These are phyloP conservation scores for Saccharomycopsis babjevae DNA, from an alignment of 805 yeast species.

Conservation along the genomic window DNA sequence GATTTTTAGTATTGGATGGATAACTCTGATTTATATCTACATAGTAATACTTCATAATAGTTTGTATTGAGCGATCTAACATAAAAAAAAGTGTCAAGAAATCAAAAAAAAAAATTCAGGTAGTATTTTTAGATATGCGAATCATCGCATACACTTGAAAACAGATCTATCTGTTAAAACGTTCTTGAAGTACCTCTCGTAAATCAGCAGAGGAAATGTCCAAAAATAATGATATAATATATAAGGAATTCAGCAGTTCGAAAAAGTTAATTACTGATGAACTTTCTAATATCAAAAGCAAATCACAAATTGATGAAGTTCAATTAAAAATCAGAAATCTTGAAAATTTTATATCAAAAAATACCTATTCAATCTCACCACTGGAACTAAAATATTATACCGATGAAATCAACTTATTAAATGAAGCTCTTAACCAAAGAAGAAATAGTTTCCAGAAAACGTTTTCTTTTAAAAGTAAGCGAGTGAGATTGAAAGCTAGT, in stretches of 20 bases:
- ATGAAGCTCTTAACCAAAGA: not conserved
- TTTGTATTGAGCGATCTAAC: too few relatives aligned
- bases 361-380: not conserved
- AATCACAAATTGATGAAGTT: conserved; percentile 41
- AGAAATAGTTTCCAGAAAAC: not conserved
- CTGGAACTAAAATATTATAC: conserved; percentile 7
- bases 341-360: not conserved
- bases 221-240: not conserved
- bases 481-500: not conserved
- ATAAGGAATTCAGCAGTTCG: not conserved
- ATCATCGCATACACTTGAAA: too few relatives aligned
- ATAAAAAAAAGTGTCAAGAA: too few relatives aligned
- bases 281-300: conserved; percentile 53
- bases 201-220: not conserved
- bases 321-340: not conserved
- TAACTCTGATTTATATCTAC: too few relatives aligned
- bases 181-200: too few relatives aligned
- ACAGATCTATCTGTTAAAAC: too few relatives aligned
- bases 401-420: not conserved
- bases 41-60: too few relatives aligned
- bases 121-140: too few relatives aligned
- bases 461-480: conserved; percentile 2
- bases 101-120: too few relatives aligned
- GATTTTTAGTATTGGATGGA: too few relatives aligned
- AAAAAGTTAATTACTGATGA: conserved; percentile 38